These are phyloP conservation scores for Tarenaya hassleriana DNA, from an alignment of 345 rosid genomes.

Conservation along the genomic window DNA sequence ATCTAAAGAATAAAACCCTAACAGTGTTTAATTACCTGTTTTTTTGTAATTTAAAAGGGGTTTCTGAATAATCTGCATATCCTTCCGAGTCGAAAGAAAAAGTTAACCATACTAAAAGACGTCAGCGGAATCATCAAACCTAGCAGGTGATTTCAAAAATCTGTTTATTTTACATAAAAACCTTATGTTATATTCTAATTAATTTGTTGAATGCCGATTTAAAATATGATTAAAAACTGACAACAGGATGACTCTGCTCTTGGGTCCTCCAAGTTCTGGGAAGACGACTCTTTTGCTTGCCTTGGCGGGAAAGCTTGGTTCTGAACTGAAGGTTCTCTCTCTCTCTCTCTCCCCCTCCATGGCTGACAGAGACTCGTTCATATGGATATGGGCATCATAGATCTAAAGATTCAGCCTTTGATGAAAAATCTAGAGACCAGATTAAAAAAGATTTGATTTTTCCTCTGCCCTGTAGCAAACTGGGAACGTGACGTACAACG, in stretches of 20 bases:
- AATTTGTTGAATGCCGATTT: background rate
- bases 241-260: conserved; percentile 59
- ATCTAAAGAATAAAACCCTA: background rate
- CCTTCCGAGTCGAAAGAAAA: conserved; percentile 46
- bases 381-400: too few species aligned
- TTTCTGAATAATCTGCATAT: conserved; percentile 31
- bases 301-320: conserved; percentile 70
- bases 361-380: too few species aligned
- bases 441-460: background rate
- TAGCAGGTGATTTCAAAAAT: conserved; percentile 39
- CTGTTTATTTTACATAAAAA: background rate
- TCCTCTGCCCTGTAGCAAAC: conserved; percentile 23
- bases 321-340: conserved; percentile 40
- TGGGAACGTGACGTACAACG: conserved; percentile 59
- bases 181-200: background rate
- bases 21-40: background rate
- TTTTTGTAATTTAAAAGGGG: conserved; percentile 20
- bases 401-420: too few species aligned
- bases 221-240: background rate
- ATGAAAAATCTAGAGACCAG: too few species aligned
- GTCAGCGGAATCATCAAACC: conserved; percentile 70
- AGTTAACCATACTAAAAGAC: conserved; percentile 52
- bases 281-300: conserved; percentile 75
- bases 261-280: conserved; percentile 89
- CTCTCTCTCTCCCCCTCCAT: background rate